Evolutionary conservation across 108 stramenopile genomes (phyloP), one percentile per base, ranked within the genome.

Genomic region (Cyclostephanos tholiformis): DNA sequence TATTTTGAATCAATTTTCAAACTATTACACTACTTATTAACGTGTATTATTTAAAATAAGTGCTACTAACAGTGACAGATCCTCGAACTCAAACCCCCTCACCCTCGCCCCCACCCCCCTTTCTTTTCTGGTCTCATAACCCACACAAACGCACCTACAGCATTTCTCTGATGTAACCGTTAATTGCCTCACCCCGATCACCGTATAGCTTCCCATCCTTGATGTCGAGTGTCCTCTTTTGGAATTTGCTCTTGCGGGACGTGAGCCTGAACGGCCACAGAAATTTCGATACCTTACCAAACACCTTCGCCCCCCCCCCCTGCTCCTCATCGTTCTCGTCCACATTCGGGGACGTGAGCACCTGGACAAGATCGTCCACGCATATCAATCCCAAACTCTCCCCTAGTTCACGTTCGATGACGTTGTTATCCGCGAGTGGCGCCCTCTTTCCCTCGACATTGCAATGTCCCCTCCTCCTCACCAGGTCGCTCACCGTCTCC

Each of bases 341-440:
- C 67, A 30, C 61, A 41, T 43, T 44, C 62, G 69, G 14, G n/a
- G 66, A 58, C 29, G 79, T 72, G 53, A 95, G 65, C 67, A 88
- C 91, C 55, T 92, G 91, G 12, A 95, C 85, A 76, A 95, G 77
- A 87, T 95, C 94, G 69, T 95, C 94, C 67, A 90, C 88, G 76
- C 94, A 95, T 75, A 95, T 91, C 46, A 95, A 75, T 1, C 89
- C 93, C 19, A 49, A 13, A 29, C 80, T 80, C n/a, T 84, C 84
- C 14, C 94, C 94, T 67, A 95, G 75, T 11, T 83, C 80, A 25
- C 82, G 60, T 71, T 95, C 94, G 52, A 95, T 85, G 17, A 92
- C 84, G 74, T 87, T 91, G 63, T 95, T 95, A 70, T 95, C 91
- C 17, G 88, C 79, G 23, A 95, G 68, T 13, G 91, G 90, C 30